Percentiles rank a stretch among this genome's conserved stretches.
phyloP scores from a whole-genome alignment of 106 monocot genomes.

The Allium sativum region DNA sequence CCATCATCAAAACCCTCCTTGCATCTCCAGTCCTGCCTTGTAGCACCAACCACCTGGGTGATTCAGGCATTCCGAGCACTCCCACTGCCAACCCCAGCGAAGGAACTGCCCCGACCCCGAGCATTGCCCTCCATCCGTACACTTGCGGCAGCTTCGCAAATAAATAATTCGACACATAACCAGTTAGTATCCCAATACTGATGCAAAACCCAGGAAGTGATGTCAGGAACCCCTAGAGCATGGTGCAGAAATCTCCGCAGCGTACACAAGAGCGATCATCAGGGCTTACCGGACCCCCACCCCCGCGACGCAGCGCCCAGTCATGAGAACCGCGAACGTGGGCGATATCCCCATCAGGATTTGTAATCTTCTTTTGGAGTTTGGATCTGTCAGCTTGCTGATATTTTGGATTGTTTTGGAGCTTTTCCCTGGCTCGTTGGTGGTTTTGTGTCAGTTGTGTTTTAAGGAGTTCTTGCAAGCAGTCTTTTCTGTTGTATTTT shows the following conservation, averaged over 20 bases:
- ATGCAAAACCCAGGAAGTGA: constrained; percentile 42
- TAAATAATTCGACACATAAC: constrained; percentile 36
- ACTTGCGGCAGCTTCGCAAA: constrained; percentile 20
- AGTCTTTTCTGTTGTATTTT: too few species aligned
- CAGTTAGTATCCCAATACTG: constrained; percentile 29
- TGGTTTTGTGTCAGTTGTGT: too few species aligned
- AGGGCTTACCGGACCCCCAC: constrained; percentile 62
- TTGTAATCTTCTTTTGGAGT: too few species aligned
- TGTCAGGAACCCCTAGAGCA: constrained; percentile 26
- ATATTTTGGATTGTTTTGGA: too few species aligned
- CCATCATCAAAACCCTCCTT: constrained; percentile 10
- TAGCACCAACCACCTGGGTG: constrained; percentile 41
- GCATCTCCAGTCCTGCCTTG: constrained; percentile 24
- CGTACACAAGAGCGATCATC: constrained; percentile 64
- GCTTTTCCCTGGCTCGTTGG: too few species aligned
- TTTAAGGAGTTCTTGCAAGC: too few species aligned
- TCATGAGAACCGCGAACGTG: constrained; percentile 66
- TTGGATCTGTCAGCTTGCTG: too few species aligned
- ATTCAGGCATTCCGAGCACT: constrained; percentile 36
- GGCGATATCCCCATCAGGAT: constrained; percentile 65
- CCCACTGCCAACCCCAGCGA: constrained; percentile 13
- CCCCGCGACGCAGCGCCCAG: constrained; percentile 69
- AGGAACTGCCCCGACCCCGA: constrained; percentile 27
- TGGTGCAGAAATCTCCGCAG: constrained; percentile 32
- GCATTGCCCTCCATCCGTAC: constrained; percentile 35